These are phyloP conservation scores for Dactylellina drechsleri DNA, from an alignment of 2,329 filamentous ascomycete genomes.

Conservation along the genomic window DNA sequence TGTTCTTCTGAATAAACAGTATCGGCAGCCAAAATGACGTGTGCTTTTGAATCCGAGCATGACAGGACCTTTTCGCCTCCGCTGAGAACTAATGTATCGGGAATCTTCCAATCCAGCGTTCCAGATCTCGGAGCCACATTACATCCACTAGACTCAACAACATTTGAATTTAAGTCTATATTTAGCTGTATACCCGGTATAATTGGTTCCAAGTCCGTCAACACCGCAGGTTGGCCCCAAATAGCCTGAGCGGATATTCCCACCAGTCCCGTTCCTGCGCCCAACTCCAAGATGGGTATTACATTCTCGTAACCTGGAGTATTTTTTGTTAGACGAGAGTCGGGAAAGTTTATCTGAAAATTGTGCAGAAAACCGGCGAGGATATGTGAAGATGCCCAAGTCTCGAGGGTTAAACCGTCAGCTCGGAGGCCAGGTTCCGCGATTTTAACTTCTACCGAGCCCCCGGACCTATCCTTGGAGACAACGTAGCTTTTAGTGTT, in stretches of 20 bases:
- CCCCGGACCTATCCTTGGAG: background rate
- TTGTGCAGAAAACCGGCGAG: conserved; percentile 61
- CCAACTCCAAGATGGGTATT: conserved; percentile 61
- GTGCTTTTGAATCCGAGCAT: conserved; percentile 58
- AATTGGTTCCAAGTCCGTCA: conserved; percentile 61
- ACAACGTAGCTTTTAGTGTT: conserved; percentile 1
- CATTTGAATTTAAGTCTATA: conserved; percentile 59
- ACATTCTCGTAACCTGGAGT: conserved; percentile 40
- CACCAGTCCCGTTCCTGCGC: conserved; percentile 62
- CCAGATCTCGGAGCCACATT: conserved; percentile 55
- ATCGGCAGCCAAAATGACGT: conserved; percentile 63
- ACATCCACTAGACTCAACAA: background rate
- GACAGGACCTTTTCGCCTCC: conserved; percentile 24
- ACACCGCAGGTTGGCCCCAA: conserved; percentile 58
- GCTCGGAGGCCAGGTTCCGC: conserved; percentile 56
- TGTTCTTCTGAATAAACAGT: conserved; percentile 63
- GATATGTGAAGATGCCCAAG: conserved; percentile 62
- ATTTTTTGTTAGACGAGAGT: conserved; percentile 5
- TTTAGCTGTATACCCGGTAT: conserved; percentile 60
- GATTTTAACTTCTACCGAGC: conserved; percentile 28
- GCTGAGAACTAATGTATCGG: conserved; percentile 56
- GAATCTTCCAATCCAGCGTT: conserved; percentile 62
- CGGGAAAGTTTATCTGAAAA: conserved; percentile 55
- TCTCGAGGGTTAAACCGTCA: conserved; percentile 61
- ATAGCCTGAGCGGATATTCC: conserved; percentile 61